A percentile compares a stretch with the other conserved stretches of the same genome.
phyloP scores from a whole-genome alignment of 2,329 filamentous ascomycete species.

The Colletotrichum sp. region DNA sequence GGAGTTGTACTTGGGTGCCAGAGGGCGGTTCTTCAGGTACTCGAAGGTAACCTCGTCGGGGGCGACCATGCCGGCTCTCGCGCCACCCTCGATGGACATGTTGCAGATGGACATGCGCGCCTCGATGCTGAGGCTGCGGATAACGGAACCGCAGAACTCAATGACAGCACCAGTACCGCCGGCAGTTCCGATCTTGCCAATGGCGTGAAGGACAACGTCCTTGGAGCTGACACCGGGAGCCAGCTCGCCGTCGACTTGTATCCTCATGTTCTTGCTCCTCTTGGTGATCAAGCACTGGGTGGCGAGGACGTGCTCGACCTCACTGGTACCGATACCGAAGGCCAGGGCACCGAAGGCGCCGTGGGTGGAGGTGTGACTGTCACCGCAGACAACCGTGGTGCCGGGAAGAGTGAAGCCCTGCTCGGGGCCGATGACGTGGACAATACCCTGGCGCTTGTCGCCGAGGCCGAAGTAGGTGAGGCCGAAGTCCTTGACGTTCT shows the following conservation, averaged over 20 bases:
- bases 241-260: slow-evolving; percentile 91
- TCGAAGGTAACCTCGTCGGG: slow-evolving; percentile 94
- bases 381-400: slow-evolving; percentile 95
- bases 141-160: slow-evolving; percentile 96
- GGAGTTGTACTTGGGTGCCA: slow-evolving; percentile 84
- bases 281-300: slow-evolving; percentile 95
- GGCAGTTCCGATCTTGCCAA: slow-evolving; percentile 92
- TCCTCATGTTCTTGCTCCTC: slow-evolving; percentile 97
- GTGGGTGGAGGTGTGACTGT: slow-evolving; percentile 98
- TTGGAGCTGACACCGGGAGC: slow-evolving; percentile 93
- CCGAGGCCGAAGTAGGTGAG: slow-evolving; percentile 96
- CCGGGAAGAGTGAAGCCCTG: slow-evolving; percentile 98
- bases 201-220: slow-evolving; percentile 91
- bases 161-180: slow-evolving; percentile 95
- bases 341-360: slow-evolving; percentile 94
- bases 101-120: slow-evolving; percentile 99
- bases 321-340: slow-evolving; percentile 96
- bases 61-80: slow-evolving; percentile 94
- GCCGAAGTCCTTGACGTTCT: slow-evolving; percentile 96
- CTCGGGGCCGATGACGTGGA: slow-evolving; percentile 97
- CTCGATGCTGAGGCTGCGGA: slow-evolving; percentile 89
- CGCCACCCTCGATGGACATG: slow-evolving; percentile 97
- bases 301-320: slow-evolving; percentile 97
- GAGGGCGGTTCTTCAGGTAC: slow-evolving; percentile 88
- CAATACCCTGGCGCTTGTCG: slow-evolving; percentile 96